Conservation (phyloP, 2,329 filamentous ascomycete genomes). For the Pseudogymnoascus verrucosus region DNA sequence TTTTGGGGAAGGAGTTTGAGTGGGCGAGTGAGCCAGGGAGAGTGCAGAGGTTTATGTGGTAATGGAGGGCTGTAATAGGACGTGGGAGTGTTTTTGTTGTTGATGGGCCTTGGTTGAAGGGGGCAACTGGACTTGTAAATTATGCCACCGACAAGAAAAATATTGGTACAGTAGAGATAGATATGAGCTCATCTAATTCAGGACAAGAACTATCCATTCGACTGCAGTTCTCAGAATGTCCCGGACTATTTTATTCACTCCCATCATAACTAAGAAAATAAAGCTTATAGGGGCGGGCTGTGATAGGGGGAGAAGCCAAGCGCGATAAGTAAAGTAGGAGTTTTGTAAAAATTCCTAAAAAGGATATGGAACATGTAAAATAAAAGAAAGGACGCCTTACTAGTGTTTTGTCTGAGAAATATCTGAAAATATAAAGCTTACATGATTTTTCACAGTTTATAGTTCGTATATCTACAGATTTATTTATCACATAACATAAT, state of each 20-base stretch:
- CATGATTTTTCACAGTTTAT: background rate
- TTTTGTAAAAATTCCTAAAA: background rate
- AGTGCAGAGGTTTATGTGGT: constrained; percentile 80
- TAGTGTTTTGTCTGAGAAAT: background rate
- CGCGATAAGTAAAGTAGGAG: background rate
- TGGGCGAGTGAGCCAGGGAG: constrained; percentile 46
- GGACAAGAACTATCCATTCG: background rate
- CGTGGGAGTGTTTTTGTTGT: background rate
- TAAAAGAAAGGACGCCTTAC: background rate
- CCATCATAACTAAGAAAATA: background rate
- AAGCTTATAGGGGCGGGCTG: background rate
- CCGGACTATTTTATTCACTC: background rate
- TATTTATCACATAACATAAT: background rate
- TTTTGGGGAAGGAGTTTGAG: constrained; percentile 57
- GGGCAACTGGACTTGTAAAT: background rate
- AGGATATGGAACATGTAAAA: background rate
- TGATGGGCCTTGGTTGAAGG: background rate
- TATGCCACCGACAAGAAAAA: background rate
- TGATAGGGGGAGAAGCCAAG: background rate
- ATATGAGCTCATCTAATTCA: background rate
- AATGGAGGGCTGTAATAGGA: constrained; percentile 15
- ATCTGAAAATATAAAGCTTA: background rate
- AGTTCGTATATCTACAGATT: background rate
- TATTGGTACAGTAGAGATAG: background rate
- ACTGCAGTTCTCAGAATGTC: background rate